Conservation (phyloP, 495 filamentous ascomycete genomes). For the Hypomontagnella monticulosa region DNA sequence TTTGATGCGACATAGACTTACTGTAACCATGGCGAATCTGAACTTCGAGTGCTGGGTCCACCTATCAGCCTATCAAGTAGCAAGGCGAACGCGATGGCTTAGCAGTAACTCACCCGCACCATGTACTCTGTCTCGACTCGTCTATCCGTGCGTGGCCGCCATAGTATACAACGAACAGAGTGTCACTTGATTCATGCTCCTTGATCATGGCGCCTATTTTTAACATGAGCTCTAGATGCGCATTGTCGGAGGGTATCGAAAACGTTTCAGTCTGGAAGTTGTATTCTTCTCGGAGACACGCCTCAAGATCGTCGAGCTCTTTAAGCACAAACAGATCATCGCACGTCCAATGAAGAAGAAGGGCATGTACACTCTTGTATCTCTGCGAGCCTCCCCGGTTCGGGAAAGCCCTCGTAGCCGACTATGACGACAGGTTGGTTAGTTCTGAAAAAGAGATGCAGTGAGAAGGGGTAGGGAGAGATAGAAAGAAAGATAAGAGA, state of each 20-base stretch:
- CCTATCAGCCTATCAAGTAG: constrained; percentile 10
- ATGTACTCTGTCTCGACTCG: constrained; percentile 61
- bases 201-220: constrained; percentile 60
- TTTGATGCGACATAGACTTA: constrained; percentile 25
- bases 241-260: constrained; percentile 60
- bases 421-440: constrained; percentile 45
- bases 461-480: not conserved
- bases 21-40: constrained; percentile 57
- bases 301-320: constrained; percentile 60
- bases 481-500: constrained; percentile 1
- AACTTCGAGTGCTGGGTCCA: constrained; percentile 45
- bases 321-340: constrained; percentile 64
- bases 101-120: constrained; percentile 56
- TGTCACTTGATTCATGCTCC: constrained; percentile 59
- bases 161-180: constrained; percentile 63
- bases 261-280: constrained; percentile 59
- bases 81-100: not conserved
- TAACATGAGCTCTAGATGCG: constrained; percentile 60
- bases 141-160: constrained; percentile 64
- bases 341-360: constrained; percentile 65
- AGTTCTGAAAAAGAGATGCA: constrained; percentile 1
- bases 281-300: constrained; percentile 60
- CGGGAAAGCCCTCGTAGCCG: constrained; percentile 61
- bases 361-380: constrained; percentile 60
- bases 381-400: constrained; percentile 55